Evolutionary conservation across 345 rosid species (phyloP).

Genomic region (Populus pruinosa): DNA sequence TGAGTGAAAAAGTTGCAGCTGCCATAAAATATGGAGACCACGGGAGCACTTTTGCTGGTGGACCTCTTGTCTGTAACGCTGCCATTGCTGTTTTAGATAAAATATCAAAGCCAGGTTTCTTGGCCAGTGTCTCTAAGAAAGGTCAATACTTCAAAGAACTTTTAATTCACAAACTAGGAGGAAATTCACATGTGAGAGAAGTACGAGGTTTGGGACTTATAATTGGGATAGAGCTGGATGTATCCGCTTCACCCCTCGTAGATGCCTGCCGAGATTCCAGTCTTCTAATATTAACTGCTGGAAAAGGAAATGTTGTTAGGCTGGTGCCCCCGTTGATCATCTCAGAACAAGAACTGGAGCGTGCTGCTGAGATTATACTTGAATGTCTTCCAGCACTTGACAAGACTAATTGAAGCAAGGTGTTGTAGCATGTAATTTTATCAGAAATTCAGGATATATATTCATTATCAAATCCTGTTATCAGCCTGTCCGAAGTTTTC

Average conservation of each 20-base stretch:
- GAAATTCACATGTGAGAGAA: conserved; percentile 72
- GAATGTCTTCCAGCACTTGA: conserved; percentile 18
- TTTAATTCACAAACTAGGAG: conserved; percentile 53
- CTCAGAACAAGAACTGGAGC: conserved; percentile 60
- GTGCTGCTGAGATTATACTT: conserved; percentile 56
- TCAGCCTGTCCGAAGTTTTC: no score
- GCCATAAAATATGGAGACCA: conserved; percentile 72
- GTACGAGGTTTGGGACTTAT: conserved; percentile 81
- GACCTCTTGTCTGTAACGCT: conserved; percentile 68
- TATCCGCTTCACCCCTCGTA: conserved; percentile 55
- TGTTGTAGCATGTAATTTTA: background rate
- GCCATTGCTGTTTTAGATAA: conserved; percentile 66
- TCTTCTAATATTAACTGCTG: conserved; percentile 70
- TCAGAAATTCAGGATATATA: no score
- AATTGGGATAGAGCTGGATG: conserved; percentile 74
- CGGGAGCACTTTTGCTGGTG: conserved; percentile 91
- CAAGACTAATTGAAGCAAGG: background rate
- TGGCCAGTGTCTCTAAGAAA: conserved; percentile 61
- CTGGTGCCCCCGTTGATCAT: conserved; percentile 85
- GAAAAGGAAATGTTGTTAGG: conserved; percentile 83
- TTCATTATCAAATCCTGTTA: no score
- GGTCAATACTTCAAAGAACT: conserved; percentile 60
- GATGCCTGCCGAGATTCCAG: conserved; percentile 75
- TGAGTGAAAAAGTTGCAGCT: conserved; percentile 72
- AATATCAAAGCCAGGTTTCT: conserved; percentile 66